Evolutionary conservation across 352 stramenopile genomes (phyloP).

Genomic region (Phytophthora foliorum): DNA sequence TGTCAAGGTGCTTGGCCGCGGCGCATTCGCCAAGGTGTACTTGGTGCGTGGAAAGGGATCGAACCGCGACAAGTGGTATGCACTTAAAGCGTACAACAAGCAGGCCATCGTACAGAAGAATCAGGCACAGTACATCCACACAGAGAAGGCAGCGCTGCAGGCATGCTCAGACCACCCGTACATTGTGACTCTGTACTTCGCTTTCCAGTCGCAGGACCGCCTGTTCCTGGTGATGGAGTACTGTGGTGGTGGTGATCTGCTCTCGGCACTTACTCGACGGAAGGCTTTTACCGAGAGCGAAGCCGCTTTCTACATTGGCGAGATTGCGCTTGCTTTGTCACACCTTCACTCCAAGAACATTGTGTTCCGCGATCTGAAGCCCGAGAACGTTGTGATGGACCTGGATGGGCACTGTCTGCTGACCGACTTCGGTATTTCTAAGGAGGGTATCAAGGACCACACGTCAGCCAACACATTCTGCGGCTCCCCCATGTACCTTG

Average conservation of each 20-base stretch:
- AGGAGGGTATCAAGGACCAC: slow-evolving; percentile 89
- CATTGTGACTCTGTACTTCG: slow-evolving; percentile 88
- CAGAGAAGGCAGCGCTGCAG: slow-evolving; percentile 84
- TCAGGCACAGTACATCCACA: slow-evolving; percentile 90
- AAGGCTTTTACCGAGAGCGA: slow-evolving; percentile 86
- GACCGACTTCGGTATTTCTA: slow-evolving; percentile 90
- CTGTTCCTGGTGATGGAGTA: slow-evolving; percentile 92
- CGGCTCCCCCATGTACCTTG: slow-evolving; percentile 88
- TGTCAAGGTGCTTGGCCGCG: slow-evolving; percentile 85
- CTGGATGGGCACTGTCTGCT: slow-evolving; percentile 83
- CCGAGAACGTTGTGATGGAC: slow-evolving; percentile 90
- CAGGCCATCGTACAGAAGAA: slow-evolving; percentile 91
- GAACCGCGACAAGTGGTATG: slow-evolving; percentile 90
- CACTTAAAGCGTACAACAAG: slow-evolving; percentile 91
- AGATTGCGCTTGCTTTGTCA: slow-evolving; percentile 83
- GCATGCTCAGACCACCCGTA: slow-evolving; percentile 89
- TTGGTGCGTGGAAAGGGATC: slow-evolving; percentile 85
- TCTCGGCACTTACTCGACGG: slow-evolving; percentile 78
- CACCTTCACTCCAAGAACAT: slow-evolving; percentile 91
- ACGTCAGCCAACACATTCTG: slow-evolving; percentile 90
- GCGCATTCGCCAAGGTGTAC: slow-evolving; percentile 89
- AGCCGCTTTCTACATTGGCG: slow-evolving; percentile 87
- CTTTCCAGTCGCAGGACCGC: slow-evolving; percentile 87
- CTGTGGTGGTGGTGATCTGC: slow-evolving; percentile 81
- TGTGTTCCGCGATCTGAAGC: slow-evolving; percentile 90